Base-by-base conservation (phyloP, 1,284 basidiomycete genomes). In the Leccinum fuscescens region DNA sequence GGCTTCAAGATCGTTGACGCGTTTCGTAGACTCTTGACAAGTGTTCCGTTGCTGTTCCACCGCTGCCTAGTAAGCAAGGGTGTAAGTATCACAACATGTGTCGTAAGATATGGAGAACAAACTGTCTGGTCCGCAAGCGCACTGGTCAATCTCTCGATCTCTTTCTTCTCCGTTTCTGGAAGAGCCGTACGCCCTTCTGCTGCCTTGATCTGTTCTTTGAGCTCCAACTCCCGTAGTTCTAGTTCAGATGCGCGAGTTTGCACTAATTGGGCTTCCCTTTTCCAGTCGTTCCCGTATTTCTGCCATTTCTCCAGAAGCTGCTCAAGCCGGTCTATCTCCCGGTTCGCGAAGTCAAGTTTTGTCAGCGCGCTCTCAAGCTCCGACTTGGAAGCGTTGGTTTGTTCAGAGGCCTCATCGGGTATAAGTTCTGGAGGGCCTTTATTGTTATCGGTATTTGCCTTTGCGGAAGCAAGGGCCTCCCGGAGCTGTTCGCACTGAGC, bases 231-330 rank as follows among this genome's bases (percentile, higher is more conserved):
- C 20, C 58, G 66, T 35, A 22, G 49, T 9, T 67, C 58, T 17
- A 69, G 31, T 56, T 65, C 68, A 37, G 58, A 51, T 35, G 22
- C 52, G 24, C 71, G 68, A 22, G 4, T 22, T n/a, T 62, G 61
- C 20, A 63, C 54, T 39, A 31, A 22, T 48, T 69, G 68, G 44
- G 71, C 65, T 15, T 67, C 66, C 6, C 62, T 65, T 56, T 73
- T 72, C 68, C 71, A 71, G 1, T 72, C 62, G 11, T 39, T 59
- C 42, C 66, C 69, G 12, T 70, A 70, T 56, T 60, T 69, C 44
- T 72, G 67, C 69, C 71, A 70, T 42, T 72, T 57, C 15, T 58
- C 50, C 24, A 73, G 17, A 15, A 69, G n/a, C n/a, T 52, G 56
- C 42, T 60, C 72, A 6, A 73, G 64, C 7, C 69, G 68, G 24